These are phyloP conservation scores for Fusarium nygamai DNA, from an alignment of 2,329 filamentous ascomycete species.

Conservation along the genomic window DNA sequence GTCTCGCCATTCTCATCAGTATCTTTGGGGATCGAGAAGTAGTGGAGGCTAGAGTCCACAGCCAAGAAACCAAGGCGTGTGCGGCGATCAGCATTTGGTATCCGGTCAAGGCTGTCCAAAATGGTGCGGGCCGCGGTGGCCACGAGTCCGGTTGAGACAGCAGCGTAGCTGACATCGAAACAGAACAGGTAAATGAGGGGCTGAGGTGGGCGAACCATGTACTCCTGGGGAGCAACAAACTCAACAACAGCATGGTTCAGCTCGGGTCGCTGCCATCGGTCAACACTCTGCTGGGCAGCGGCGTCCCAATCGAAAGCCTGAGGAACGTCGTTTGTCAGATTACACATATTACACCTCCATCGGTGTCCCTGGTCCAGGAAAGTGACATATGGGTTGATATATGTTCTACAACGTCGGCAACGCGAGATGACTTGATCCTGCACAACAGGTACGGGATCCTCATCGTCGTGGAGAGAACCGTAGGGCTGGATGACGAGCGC, in stretches of 20 bases:
- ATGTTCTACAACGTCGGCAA: constrained; percentile 93
- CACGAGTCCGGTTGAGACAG: constrained; percentile 88
- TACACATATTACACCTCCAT: constrained; percentile 99
- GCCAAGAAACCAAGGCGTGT: constrained; percentile 95
- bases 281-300: constrained; percentile 87
- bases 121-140: constrained; percentile 95
- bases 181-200: constrained; percentile 95
- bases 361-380: constrained; percentile 97
- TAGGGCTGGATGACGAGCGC: constrained; percentile 97
- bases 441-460: constrained; percentile 90
- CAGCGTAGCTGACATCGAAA: constrained; percentile 91
- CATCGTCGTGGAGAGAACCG: constrained; percentile 88
- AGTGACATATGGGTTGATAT: constrained; percentile 97
- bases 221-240: constrained; percentile 97
- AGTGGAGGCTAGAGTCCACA: constrained; percentile 93
- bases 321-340: constrained; percentile 97
- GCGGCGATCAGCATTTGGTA: constrained; percentile 96
- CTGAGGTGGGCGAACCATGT: constrained; percentile 98
- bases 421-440: constrained; percentile 97
- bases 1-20: constrained; percentile 85
- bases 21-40: constrained; percentile 94
- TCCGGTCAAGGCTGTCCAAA: constrained; percentile 91
- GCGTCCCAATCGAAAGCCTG: constrained; percentile 99
- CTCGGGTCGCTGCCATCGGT: constrained; percentile 91
- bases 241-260: constrained; percentile 97